phyloP scores from a whole-genome alignment of 495 filamentous ascomycete genomes.

The Daldinia bambusicola region DNA sequence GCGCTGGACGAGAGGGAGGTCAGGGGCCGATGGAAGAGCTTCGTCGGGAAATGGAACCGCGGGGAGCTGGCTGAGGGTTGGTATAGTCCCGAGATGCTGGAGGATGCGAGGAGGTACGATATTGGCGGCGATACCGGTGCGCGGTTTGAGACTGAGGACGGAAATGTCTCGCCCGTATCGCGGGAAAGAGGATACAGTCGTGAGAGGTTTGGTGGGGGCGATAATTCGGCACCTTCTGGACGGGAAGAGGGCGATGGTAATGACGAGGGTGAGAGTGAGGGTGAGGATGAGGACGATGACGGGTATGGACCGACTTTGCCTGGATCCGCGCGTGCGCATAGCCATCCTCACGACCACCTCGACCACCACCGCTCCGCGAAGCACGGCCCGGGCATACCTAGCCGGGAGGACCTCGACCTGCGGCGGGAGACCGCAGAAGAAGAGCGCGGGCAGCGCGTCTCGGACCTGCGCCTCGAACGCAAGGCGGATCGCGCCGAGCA shows the following conservation, averaged over 20 bases:
- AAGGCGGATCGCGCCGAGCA: constrained; percentile 69
- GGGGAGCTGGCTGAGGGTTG: constrained; percentile 92
- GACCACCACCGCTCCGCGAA: constrained; percentile 32
- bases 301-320: constrained; percentile 74
- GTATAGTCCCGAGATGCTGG: constrained; percentile 80
- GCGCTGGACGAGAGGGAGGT: constrained; percentile 74
- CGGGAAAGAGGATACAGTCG: neutral
- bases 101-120: constrained; percentile 55
- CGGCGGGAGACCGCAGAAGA: constrained; percentile 63
- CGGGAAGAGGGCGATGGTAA: constrained; percentile 52
- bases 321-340: neutral
- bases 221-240: neutral
- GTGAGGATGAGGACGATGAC: constrained; percentile 67
- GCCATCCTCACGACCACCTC: neutral
- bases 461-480: constrained; percentile 68
- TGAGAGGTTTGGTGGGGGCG: neutral
- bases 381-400: constrained; percentile 80
- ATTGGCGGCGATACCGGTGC: neutral
- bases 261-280: constrained; percentile 62
- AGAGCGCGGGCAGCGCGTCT: constrained; percentile 61
- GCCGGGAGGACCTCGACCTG: constrained; percentile 75
- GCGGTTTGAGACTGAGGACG: neutral
- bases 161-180: constrained; percentile 1
- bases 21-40: constrained; percentile 92
- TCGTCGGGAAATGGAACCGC: constrained; percentile 91